These are phyloP conservation scores for Antitrichia curtipendula DNA, from an alignment of 225 moss, liverwort and hornwort species.

Conservation along the genomic window DNA sequence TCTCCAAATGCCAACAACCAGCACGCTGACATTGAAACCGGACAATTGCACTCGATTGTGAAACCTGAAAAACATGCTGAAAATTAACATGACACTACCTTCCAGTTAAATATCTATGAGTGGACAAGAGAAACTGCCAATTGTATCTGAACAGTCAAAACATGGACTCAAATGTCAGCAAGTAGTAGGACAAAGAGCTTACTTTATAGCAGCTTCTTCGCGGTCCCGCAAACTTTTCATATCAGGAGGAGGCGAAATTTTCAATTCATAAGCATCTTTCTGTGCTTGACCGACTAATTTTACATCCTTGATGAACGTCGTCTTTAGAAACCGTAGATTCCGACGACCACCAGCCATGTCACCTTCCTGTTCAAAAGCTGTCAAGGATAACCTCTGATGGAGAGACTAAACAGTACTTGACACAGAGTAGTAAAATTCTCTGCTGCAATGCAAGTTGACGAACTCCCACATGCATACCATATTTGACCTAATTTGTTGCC, in stretches of 20 bases:
- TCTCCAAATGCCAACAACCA: not conserved
- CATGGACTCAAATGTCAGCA: not conserved
- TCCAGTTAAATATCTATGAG: not conserved
- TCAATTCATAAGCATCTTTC: slow-evolving; percentile 70
- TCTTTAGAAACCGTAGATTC: slow-evolving; percentile 90
- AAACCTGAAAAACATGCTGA: not conserved
- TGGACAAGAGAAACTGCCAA: not conserved
- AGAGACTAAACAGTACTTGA: not conserved
- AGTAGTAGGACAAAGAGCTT: not conserved
- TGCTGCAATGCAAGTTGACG: not conserved
- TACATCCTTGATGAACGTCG: slow-evolving; percentile 77
- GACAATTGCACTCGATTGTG: not conserved
- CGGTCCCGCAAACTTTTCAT: slow-evolving; percentile 69
- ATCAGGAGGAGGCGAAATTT: slow-evolving; percentile 57
- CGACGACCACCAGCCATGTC: slow-evolving; percentile 69
- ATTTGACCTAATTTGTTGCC: slow-evolving; percentile 1
- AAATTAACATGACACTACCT: not conserved
- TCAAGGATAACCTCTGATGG: slow-evolving; percentile 50
- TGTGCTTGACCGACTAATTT: slow-evolving; percentile 68
- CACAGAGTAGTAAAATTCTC: not conserved
- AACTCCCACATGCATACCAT: not conserved
- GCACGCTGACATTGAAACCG: not conserved
- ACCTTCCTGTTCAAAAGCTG: slow-evolving; percentile 80
- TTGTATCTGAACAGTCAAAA: not conserved
- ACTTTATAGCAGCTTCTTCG: slow-evolving; percentile 95